Evolutionary conservation across 805 yeast species (phyloP).

Genomic region (Ogataea angusta): DNA sequence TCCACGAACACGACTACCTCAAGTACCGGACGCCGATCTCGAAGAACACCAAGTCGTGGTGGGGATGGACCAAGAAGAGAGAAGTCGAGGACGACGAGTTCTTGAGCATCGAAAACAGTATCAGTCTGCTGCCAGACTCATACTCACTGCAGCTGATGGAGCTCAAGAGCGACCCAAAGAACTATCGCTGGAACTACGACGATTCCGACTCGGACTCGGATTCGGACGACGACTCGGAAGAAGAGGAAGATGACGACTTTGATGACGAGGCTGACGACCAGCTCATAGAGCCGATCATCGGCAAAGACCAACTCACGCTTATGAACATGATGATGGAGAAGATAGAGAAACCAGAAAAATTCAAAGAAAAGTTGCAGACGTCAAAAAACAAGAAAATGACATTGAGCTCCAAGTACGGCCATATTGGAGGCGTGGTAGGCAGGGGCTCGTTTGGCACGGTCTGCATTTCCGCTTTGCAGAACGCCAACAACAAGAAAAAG

Average conservation of each 20-base stretch:
- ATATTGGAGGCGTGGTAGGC: constrained; percentile 46
- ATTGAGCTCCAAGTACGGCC: constrained; percentile 47
- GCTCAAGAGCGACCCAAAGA: constrained; percentile 35
- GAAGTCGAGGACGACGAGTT: constrained; percentile 29
- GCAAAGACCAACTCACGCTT: constrained; percentile 44
- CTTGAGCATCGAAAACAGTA: constrained; percentile 30
- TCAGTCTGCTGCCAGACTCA: constrained; percentile 36
- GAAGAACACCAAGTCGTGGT: constrained; percentile 28
- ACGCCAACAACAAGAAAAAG: constrained; percentile 37
- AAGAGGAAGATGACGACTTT: constrained; percentile 33
- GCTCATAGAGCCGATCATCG: constrained; percentile 46
- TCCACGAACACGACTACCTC: constrained; percentile 35
- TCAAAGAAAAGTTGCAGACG: constrained; percentile 27
- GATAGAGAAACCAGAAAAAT: constrained; percentile 41
- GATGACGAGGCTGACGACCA: constrained; percentile 39
- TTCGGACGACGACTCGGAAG: constrained; percentile 16
- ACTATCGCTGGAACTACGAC: constrained; percentile 38
- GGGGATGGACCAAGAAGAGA: constrained; percentile 34
- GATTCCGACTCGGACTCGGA: constrained; percentile 30
- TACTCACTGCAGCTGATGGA: constrained; percentile 34
- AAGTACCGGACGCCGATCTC: constrained; percentile 33
- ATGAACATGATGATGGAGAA: constrained; percentile 46
- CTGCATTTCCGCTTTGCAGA: constrained; percentile 40
- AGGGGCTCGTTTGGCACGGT: constrained; percentile 49
- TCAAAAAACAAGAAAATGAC: constrained; percentile 32